A percentile compares a stretch with the other conserved stretches of the same genome.
phyloP scores from a whole-genome alignment of 2,329 filamentous ascomycete genomes.

The Hysterium pulicare region DNA sequence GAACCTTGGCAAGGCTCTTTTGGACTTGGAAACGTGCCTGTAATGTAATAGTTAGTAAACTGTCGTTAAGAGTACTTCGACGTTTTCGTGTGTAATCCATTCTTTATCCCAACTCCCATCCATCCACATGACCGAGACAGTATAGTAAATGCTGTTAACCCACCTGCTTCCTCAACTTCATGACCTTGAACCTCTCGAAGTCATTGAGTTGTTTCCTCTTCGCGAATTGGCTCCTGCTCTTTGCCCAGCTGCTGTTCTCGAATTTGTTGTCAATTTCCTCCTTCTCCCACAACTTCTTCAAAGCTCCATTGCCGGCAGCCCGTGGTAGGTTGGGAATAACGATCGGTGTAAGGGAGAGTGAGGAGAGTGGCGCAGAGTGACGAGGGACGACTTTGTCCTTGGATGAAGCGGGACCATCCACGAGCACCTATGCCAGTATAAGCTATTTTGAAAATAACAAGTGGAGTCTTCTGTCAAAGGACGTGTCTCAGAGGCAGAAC shows the following conservation, averaged over 20 bases:
- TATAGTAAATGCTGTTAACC: too few relatives aligned
- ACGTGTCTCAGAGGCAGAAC: constrained; percentile 48
- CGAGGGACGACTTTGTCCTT: constrained; percentile 77
- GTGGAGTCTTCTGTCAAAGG: too few relatives aligned
- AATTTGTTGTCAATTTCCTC: constrained; percentile 90
- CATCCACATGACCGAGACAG: too few relatives aligned
- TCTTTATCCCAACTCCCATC: too few relatives aligned
- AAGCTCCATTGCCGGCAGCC: constrained; percentile 73
- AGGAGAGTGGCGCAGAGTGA: constrained; percentile 77
- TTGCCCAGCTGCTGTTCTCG: constrained; percentile 86
- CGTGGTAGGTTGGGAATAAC: constrained; percentile 83
- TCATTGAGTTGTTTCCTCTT: constrained; percentile 90
- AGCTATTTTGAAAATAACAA: too few relatives aligned
- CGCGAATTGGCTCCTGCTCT: constrained; percentile 83
- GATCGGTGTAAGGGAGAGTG: constrained; percentile 85
- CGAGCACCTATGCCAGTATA: constrained; percentile 68
- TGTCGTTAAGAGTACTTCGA: too few relatives aligned
- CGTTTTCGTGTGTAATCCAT: too few relatives aligned
- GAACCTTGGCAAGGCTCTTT: constrained; percentile 91
- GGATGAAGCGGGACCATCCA: constrained; percentile 88
- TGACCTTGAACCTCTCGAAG: constrained; percentile 99
- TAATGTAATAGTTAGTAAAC: constrained; percentile 2
- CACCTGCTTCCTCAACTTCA: constrained; percentile 99
- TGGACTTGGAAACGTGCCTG: constrained; percentile 89
- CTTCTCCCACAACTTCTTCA: constrained; percentile 90